A percentile compares a stretch with the other conserved stretches of the same genome.
These are phyloP conservation scores for Peltaster fructicola DNA, from an alignment of 2,329 filamentous ascomycete genomes.

Conservation along the genomic window DNA sequence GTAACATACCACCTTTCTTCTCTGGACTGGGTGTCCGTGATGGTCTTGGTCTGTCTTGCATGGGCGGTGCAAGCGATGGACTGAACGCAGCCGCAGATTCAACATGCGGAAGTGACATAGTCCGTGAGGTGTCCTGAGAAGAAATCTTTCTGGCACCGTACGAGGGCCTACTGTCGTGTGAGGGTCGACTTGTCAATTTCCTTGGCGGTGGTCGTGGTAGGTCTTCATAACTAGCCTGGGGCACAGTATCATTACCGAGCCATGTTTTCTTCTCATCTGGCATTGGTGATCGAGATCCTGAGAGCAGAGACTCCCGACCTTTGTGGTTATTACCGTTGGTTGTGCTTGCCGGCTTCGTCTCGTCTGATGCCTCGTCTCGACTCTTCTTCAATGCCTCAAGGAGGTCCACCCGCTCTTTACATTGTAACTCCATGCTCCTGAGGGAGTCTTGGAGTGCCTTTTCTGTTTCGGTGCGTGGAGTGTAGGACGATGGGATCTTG, in stretches of 20 bases:
- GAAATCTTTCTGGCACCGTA: constrained; percentile 31
- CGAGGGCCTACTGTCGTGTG: too few relatives aligned
- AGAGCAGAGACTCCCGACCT: too few relatives aligned
- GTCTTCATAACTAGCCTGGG: constrained; percentile 61
- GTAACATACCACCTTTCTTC: constrained; percentile 39
- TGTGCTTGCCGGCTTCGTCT: constrained; percentile 11
- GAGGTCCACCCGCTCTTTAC: constrained; percentile 80
- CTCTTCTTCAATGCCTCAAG: constrained; percentile 62
- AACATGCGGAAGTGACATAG: constrained; percentile 12
- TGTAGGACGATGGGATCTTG: constrained; percentile 49
- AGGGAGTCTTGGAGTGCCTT: constrained; percentile 66
- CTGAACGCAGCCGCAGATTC: constrained; percentile 5
- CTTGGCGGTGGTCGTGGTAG: constrained; percentile 41
- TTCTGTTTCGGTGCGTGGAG: constrained; percentile 65
- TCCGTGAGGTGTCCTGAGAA: constrained; percentile 9
- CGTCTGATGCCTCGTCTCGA: constrained; percentile 33
- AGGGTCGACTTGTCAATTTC: constrained; percentile 13
- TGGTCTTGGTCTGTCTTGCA: constrained; percentile 20
- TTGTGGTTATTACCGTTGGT: constrained; percentile 2
- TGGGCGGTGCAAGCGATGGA: constrained; percentile 11
- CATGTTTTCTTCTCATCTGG: constrained; percentile 24
- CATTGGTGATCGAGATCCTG: constrained; percentile 2
- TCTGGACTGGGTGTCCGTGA: constrained; percentile 45
- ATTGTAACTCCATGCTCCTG: constrained; percentile 70
- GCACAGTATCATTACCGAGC: constrained; percentile 68